Evolutionary conservation across 164 flowering plant species (phyloP).

Genomic region (Piper longum): DNA sequence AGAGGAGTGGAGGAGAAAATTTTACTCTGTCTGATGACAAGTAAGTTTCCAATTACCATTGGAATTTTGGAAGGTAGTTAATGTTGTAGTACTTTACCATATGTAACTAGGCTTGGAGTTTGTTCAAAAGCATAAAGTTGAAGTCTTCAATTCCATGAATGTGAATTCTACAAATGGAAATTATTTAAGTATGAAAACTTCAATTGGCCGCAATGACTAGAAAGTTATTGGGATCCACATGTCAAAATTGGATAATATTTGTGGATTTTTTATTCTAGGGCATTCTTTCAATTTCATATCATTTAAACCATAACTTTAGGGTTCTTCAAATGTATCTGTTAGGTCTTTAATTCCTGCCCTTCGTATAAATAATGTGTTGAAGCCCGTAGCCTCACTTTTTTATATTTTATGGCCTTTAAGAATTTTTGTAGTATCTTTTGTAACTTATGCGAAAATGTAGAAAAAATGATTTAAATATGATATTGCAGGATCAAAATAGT

Average conservation of each 20-base stretch:
- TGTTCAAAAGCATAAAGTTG: no score
- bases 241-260: background rate
- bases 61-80: background rate
- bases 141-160: no score
- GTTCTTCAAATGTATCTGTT: background rate
- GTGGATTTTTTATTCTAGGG: background rate
- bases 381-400: background rate
- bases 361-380: background rate
- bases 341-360: background rate
- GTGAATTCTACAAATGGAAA: no score
- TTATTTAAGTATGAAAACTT: no score
- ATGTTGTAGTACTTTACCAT: background rate
- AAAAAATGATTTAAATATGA: background rate
- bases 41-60: slow-evolving; percentile 19
- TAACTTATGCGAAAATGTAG: background rate
- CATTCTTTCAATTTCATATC: background rate
- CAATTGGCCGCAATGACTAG: background rate
- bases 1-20: slow-evolving; percentile 55
- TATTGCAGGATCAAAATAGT: slow-evolving; percentile 37
- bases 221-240: background rate
- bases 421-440: background rate
- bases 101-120: no score
- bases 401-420: background rate
- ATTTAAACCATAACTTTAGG: background rate
- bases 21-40: slow-evolving; percentile 30